Evolutionary conservation across 2,329 filamentous ascomycete genomes (phyloP), one percentile per base, ranked within the genome.

Genomic region (Trichoderma asperellum): DNA sequence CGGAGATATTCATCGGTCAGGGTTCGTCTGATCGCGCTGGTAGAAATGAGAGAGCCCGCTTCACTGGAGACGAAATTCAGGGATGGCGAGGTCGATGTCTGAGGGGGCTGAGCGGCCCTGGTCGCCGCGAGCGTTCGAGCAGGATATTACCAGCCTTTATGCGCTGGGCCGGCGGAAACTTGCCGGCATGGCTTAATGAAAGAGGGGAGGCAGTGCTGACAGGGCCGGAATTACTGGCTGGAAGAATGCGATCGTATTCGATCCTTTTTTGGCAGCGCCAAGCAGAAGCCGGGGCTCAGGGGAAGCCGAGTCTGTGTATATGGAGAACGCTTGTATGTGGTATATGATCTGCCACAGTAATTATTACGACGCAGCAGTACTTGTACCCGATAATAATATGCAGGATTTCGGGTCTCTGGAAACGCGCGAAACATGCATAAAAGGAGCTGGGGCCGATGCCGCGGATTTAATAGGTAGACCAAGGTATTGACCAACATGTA

Each of bases 171-270:
- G 63, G 62, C 55, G 58, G 5, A 40, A 58, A 58, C 35, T 43
- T 40, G 55, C 63, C 63, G 52, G 63, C 63, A 67, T 58, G 55
- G 63, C 37, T 66, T 67, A 49, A 58, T 65, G 27, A 67, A 35
- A 37, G 47, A 29, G 63, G 21, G 27, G 63, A 67, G 63, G 63
- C 63, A 58, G 63, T 67, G 63, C 63, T 67, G 63, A 67, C 63
- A 59, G 40, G 63, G 53, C 55, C 40, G 63, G 63, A 67, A 49
- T 58, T 57, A 67, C 24, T 56, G 47, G 34, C 14, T 24, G 63
- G 40, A 21, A 32, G 40, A 32, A 18, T 24, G 62, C 27, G 62
- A 58, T 49, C 62, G 62, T 66, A 58, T 66, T 57, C 35, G 62
- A 66, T 66, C 53, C 61, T 55, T 56, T 43, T 64, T 32, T 34